Base-by-base conservation (phyloP, 345 rosid species). In the Laguncularia racemosa region DNA sequence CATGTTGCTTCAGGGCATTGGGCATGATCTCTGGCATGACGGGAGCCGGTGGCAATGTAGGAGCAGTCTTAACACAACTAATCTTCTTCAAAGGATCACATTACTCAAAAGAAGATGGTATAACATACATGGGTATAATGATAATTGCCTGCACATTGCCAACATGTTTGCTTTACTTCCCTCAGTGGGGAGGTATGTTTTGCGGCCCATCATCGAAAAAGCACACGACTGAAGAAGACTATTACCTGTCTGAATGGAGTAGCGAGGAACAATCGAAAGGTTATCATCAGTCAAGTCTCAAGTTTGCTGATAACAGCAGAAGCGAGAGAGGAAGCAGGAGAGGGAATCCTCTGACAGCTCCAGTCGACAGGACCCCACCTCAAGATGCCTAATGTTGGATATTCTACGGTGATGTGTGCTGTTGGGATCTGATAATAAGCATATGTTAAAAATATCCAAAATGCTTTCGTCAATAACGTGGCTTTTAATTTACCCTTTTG, bases 161-260 rank as follows among this genome's bases (percentile, higher is more conserved):
- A 9, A 64, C 80, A n/a, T 69, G 77, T 17, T 57, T 92, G 0
- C 73, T 89, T 18, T 63, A 84, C 66, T 92, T 92, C 70, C 98
- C 98, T 4, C 95, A 89, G 45, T 89, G 98, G 98, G 98, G 95
- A 20, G 95, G 98, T 55, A 89, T 92, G 93, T 80, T 92, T 53
- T 80, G 78, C 44, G 86, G 93, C 7, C 95, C 96, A 2, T 80
- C 90, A 0, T 61, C 81, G 4, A 43, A 57, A 33, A 67, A 69
- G 20, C 44, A 57, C 3, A 52, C 77, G 12, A 77, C 79, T 0
- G 98, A 89, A 70, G 91, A 92, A 76, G 91, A 81, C 6, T 89
- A 92, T 48, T 86, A 92, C 60, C 52, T 83, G 72, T 55, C 91
- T 0, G 98, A 92, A 51, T 89, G 98, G 98, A 76, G 16, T 46